A percentile compares a stretch with the other conserved stretches of the same genome.
Conservation (phyloP, 345 rosid genomes). For the Angophora floribunda region DNA sequence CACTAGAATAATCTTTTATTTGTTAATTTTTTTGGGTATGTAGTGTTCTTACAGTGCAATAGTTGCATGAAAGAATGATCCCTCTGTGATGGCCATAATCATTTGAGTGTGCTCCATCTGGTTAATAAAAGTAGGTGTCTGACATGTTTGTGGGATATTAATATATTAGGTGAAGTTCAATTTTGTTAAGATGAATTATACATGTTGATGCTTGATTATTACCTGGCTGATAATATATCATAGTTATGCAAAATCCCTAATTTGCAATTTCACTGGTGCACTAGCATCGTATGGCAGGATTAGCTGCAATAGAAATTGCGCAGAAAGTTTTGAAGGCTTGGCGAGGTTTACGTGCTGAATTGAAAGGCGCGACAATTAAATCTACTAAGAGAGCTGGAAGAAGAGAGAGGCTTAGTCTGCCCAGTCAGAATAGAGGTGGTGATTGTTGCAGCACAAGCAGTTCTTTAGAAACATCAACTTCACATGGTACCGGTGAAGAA, state of each 20-base stretch:
- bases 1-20: not conserved
- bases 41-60: not conserved
- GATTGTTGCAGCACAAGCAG: constrained; percentile 91
- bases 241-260: not conserved
- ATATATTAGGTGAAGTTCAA: not conserved
- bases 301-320: constrained; percentile 85
- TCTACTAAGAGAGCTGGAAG: constrained; percentile 62
- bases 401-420: constrained; percentile 53
- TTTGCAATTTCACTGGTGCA: not conserved
- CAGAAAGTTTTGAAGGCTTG: constrained; percentile 88
- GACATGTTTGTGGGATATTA: not conserved
- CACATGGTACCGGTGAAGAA: constrained; percentile 55
- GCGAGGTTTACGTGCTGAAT: constrained; percentile 71
- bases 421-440: constrained; percentile 95
- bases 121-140: not conserved
- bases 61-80: not conserved
- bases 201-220: not conserved
- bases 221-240: not conserved
- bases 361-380: constrained; percentile 56
- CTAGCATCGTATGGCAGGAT: constrained; percentile 99
- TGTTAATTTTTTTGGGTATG: not conserved
- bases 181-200: not conserved
- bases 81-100: not conserved
- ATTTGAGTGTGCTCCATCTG: not conserved
- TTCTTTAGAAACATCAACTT: constrained; percentile 51